Evolutionary conservation across 2,329 filamentous ascomycete genomes (phyloP), one percentile per base, ranked within the genome.

Genomic region (Lasiodiplodia hormozganensis): DNA sequence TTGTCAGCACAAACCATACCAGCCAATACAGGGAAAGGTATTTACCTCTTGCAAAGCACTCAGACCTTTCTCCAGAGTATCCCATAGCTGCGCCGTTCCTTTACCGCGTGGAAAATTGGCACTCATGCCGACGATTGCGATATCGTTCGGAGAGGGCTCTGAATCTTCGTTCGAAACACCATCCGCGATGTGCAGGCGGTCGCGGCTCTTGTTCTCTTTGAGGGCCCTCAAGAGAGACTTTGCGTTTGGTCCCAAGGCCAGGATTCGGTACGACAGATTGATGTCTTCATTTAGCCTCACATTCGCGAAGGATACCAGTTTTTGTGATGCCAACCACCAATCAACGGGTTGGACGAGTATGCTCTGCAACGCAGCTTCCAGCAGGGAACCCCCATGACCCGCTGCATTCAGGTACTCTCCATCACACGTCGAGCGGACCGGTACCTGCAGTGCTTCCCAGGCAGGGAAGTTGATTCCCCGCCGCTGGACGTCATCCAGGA

Each of bases 71-170:
- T 62, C 58, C 2, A 62, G 7, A 1, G 43, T 51, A 2, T 62
- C 58, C 58, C 58, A 62, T 5, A 62, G 28, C 23, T 62, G 10
- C 1, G 14, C 43, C 3, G 58, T 16, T 3, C 58, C 58, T 16
- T 62, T 51, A 1, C 58, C 43, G 7, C 43, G 51, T 10, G 58
- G 58, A 11, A 36, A 62, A 6, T 52, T 36, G 16, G 51, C 58
- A 36, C 58, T 62, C 58, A 62, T 62, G 25, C 58, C 58, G 1
- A 62, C 43, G 18, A 62, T 62, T 11, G 58, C 58, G 4, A 62
- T 62, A 10, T 62, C 58, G 11, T 51, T 12, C 2, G 58, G 43
- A 7, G 40, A 34, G 1, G 40, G 58, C 1, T 28, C 12, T 6
- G 31, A 23, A 1, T n/a, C 5, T 2, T 2, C 36, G 18, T 7